Evolutionary conservation across 192 early-diverging fungal species (phyloP).

Genomic region (Bifiguratus adelaidae): DNA sequence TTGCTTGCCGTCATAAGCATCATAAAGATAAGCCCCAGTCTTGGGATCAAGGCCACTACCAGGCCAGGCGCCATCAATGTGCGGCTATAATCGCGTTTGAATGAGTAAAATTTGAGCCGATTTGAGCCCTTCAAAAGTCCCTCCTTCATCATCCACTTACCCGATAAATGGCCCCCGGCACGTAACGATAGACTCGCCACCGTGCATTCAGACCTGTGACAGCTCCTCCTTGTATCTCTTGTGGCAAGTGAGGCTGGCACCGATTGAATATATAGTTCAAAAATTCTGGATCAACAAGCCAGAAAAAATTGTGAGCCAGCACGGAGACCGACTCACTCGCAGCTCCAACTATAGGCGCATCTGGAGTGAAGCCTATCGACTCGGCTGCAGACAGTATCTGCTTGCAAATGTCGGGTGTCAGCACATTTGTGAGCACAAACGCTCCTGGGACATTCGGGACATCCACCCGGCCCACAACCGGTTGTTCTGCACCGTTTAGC

Average conservation of each 20-base stretch:
- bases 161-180: conserved; percentile 51
- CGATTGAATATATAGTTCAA: conserved; percentile 36
- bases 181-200: conserved; percentile 55
- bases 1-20: conserved; percentile 33
- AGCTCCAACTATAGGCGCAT: conserved; percentile 42
- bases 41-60: conserved; percentile 34
- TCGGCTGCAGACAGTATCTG: conserved; percentile 46
- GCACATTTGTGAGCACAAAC: conserved; percentile 42
- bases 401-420: conserved; percentile 38
- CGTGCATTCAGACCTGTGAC: conserved; percentile 47
- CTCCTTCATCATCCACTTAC: conserved; percentile 11
- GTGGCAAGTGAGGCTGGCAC: conserved; percentile 35
- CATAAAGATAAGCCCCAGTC: conserved; percentile 48
- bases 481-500: conserved; percentile 12
- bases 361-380: conserved; percentile 49
- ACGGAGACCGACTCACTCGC: conserved; percentile 38
- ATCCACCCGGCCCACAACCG: conserved; percentile 25
- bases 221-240: conserved; percentile 21
- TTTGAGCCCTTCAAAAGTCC: no score
- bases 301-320: conserved; percentile 57
- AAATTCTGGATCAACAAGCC: conserved; percentile 51
- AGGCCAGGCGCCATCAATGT: conserved; percentile 64
- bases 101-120: no score
- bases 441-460: conserved; percentile 45
- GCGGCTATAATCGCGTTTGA: conserved; percentile 6